Evolutionary conservation across 106 monocot species (phyloP).

Genomic region (Dendrobium chrysotoxum): DNA sequence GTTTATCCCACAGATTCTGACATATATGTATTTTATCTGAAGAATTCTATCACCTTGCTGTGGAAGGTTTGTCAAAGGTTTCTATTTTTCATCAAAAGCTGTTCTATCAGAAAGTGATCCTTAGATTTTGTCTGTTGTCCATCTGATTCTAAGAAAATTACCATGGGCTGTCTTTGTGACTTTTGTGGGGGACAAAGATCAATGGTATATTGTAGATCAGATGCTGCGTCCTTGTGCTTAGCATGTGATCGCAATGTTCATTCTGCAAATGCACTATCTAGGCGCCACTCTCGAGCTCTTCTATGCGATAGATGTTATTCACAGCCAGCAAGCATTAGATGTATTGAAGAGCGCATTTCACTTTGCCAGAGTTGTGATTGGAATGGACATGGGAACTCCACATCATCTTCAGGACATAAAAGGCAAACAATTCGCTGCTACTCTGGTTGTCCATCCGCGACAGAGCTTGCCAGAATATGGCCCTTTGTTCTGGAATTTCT

Average conservation of each 20-base stretch:
- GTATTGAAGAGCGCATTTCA: slow-evolving; percentile 60
- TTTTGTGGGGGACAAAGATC: slow-evolving; percentile 77
- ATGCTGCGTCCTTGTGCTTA: slow-evolving; percentile 80
- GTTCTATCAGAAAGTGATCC: neutral
- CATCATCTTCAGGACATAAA: slow-evolving; percentile 43
- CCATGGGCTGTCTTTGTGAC: slow-evolving; percentile 71
- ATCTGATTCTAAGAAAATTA: slow-evolving; percentile 9
- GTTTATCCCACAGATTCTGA: neutral
- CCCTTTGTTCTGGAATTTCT: slow-evolving; percentile 52
- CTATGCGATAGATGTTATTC: slow-evolving; percentile 63
- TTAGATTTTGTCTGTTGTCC: neutral
- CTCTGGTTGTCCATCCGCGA: slow-evolving; percentile 77
- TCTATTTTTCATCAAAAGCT: no score
- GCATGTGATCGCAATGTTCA: slow-evolving; percentile 89
- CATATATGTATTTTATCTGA: no score
- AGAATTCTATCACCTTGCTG: no score
- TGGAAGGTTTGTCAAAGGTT: no score
- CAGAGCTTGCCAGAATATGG: slow-evolving; percentile 83
- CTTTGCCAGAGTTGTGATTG: slow-evolving; percentile 85
- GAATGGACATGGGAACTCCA: slow-evolving; percentile 32
- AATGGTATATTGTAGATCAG: slow-evolving; percentile 83
- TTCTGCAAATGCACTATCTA: slow-evolving; percentile 83
- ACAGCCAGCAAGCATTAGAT: slow-evolving; percentile 62
- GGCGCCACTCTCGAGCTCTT: slow-evolving; percentile 71
- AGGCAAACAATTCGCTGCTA: slow-evolving; percentile 69